These are phyloP conservation scores for Artemisia annua DNA, from an alignment of 129 eudicot genomes.

Conservation along the genomic window DNA sequence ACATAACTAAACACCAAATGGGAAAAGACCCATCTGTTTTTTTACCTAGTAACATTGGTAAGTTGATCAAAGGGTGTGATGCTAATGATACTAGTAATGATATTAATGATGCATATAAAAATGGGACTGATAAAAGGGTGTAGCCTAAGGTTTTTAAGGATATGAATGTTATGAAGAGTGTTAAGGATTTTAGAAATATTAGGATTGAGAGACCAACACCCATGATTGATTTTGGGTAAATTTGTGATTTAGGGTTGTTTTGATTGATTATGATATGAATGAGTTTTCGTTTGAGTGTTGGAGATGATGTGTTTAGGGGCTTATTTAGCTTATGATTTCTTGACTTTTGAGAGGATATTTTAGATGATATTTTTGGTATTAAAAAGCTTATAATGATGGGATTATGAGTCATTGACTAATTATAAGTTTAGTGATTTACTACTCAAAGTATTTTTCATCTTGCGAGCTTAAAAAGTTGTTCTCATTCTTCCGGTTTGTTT, in stretches of 20 bases:
- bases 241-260: neutral
- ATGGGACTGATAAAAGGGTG: slow-evolving; percentile 52
- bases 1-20: slow-evolving; percentile 59
- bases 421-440: too few relatives aligned
- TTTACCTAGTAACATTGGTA: slow-evolving; percentile 73
- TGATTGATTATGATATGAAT: neutral
- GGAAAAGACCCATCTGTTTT: slow-evolving; percentile 73
- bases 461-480: too few relatives aligned
- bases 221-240: slow-evolving; percentile 26
- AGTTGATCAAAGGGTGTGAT: slow-evolving; percentile 64
- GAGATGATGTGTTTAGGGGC: too few relatives aligned
- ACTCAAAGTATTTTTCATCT: too few relatives aligned
- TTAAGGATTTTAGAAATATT: slow-evolving; percentile 50
- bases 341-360: too few relatives aligned
- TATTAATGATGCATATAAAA: slow-evolving; percentile 65
- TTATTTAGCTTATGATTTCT: too few relatives aligned
- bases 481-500: too few relatives aligned
- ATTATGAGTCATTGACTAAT: too few relatives aligned
- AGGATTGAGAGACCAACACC: slow-evolving; percentile 70
- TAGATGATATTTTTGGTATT: too few relatives aligned
- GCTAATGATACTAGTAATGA: slow-evolving; percentile 66
- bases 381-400: too few relatives aligned
- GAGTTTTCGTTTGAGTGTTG: neutral
- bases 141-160: slow-evolving; percentile 48
- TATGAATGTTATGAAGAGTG: slow-evolving; percentile 48